These are phyloP conservation scores for Xylaria multiplex DNA, from an alignment of 2,329 filamentous ascomycete species.

Conservation along the genomic window DNA sequence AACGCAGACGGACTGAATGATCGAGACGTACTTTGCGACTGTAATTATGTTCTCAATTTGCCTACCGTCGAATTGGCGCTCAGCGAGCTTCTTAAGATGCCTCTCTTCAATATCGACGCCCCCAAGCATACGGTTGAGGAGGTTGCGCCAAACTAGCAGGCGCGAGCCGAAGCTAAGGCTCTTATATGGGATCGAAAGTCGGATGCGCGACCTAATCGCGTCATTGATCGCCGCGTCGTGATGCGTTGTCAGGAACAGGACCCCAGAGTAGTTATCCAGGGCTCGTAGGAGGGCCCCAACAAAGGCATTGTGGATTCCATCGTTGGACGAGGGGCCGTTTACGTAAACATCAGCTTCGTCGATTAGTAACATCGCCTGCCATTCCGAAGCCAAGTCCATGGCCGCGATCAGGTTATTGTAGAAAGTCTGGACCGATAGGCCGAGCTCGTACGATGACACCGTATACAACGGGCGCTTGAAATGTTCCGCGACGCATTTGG, in stretches of 20 bases:
- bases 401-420: conserved; percentile 42
- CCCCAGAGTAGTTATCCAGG: no score
- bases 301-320: no score
- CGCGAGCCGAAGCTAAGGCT: no score
- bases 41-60: conserved; percentile 51
- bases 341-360: conserved; percentile 51
- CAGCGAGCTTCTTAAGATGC: conserved; percentile 21
- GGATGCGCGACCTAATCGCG: no score
- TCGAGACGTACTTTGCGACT: conserved; percentile 48
- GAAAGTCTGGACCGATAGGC: conserved; percentile 40
- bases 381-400: conserved; percentile 55
- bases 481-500: conserved; percentile 53
- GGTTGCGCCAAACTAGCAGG: no score
- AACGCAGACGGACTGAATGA: conserved; percentile 42
- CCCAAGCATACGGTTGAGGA: no score
- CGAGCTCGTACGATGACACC: conserved; percentile 49
- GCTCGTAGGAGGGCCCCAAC: no score
- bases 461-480: conserved; percentile 50
- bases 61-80: conserved; percentile 47
- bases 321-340: conserved; percentile 47
- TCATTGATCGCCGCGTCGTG: no score
- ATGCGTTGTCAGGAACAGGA: no score
- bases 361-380: conserved; percentile 52
- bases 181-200: no score
- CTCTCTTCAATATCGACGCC: no score